phyloP scores from a whole-genome alignment of 2,329 filamentous ascomycete species.

The Nothophoma quercina region DNA sequence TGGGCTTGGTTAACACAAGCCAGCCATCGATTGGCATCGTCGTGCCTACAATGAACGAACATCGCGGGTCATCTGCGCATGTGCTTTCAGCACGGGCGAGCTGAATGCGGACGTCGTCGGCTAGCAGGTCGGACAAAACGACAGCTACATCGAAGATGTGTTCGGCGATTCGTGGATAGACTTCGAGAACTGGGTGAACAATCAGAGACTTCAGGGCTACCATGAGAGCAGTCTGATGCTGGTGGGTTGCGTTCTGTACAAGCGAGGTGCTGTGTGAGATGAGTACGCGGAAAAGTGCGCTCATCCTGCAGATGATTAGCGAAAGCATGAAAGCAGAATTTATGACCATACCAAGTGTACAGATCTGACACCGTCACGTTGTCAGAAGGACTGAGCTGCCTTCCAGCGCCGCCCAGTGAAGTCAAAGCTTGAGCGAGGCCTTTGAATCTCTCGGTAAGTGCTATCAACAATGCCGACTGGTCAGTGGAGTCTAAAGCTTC shows the following conservation, averaged over 20 bases:
- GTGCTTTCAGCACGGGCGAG: conserved; percentile 40
- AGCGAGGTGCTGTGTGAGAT: conserved; percentile 46
- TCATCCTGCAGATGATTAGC: conserved; percentile 35
- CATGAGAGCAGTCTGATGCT: conserved; percentile 43
- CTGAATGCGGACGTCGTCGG: conserved; percentile 48
- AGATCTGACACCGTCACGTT: conserved; percentile 19
- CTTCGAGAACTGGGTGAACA: conserved; percentile 47
- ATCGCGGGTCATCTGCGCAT: conserved; percentile 42
- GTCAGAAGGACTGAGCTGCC: neutral
- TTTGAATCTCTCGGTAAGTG: conserved; percentile 44
- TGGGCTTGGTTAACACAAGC: conserved; percentile 51
- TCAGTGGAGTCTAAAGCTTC: conserved; percentile 22
- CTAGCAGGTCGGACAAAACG: conserved; percentile 51
- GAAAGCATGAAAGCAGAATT: neutral
- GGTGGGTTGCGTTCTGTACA: conserved; percentile 33
- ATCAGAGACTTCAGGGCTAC: conserved; percentile 49
- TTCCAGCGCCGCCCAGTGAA: conserved; percentile 8
- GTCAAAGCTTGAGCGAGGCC: conserved; percentile 38
- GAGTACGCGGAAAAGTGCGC: conserved; percentile 51
- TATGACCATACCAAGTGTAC: conserved; percentile 33
- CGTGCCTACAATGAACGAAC: conserved; percentile 52
- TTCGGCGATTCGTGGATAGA: conserved; percentile 46
- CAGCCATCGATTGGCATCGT: conserved; percentile 49
- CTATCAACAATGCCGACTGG: conserved; percentile 30
- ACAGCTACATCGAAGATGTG: conserved; percentile 55